These are phyloP conservation scores for Adansonia madagascariensis DNA, from an alignment of 441 rosid species.

Conservation along the genomic window DNA sequence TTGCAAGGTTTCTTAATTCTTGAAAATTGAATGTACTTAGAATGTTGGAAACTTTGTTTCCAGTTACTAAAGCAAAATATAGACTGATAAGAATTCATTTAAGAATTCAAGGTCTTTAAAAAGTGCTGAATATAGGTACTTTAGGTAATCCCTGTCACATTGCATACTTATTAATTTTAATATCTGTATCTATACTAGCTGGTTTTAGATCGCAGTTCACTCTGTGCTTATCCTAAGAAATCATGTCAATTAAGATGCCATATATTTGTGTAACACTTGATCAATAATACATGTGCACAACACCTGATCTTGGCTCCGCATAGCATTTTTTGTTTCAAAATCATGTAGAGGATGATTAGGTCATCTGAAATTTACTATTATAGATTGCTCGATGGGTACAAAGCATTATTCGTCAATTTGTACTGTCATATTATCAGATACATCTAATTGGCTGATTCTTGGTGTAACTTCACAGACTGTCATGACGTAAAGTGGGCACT, in stretches of 20 bases:
- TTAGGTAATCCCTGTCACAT: background rate
- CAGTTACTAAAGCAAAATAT: conserved; percentile 5
- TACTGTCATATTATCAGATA: background rate
- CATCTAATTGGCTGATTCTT: background rate
- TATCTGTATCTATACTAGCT: conserved; percentile 9
- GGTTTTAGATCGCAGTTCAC: background rate
- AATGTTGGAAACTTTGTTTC: background rate
- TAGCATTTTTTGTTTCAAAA: conserved; percentile 1
- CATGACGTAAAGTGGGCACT: background rate
- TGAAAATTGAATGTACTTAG: background rate
- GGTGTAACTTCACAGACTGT: background rate
- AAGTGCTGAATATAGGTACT: conserved; percentile 10
- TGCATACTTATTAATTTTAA: conserved; percentile 1
- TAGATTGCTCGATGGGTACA: background rate
- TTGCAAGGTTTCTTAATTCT: conserved; percentile 1
- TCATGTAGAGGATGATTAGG: background rate
- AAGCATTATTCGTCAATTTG: background rate
- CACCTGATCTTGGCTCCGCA: background rate
- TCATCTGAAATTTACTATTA: conserved; percentile 9
- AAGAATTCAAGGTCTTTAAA: background rate
- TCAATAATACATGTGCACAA: background rate
- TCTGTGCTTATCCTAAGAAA: background rate
- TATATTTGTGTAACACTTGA: background rate
- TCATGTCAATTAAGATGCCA: background rate
- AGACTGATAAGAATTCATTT: background rate